Conservation (phyloP, 352 stramenopile genomes). For the Peronospora tabacina region DNA sequence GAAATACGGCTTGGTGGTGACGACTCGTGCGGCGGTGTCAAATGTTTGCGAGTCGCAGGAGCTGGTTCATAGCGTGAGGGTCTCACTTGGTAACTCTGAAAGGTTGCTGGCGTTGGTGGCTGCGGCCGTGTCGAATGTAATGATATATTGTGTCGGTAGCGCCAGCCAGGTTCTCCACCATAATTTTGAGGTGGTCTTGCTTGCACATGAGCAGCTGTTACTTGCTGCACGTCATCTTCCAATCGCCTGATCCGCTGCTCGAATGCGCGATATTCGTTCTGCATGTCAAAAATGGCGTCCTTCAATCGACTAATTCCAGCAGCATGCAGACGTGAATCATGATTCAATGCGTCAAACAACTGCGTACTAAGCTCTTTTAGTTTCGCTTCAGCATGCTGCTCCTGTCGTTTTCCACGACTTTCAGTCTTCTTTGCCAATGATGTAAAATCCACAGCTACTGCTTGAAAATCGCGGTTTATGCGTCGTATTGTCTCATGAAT, state of each 20-base stretch:
- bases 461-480: constrained; percentile 22
- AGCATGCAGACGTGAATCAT: constrained; percentile 36
- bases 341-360: constrained; percentile 35
- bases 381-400: constrained; percentile 25
- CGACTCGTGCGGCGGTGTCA: constrained; percentile 9
- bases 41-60: constrained; percentile 5
- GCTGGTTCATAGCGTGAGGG: constrained; percentile 25
- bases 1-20: constrained; percentile 12
- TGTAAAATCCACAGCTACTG: constrained; percentile 29
- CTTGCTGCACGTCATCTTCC: constrained; percentile 25
- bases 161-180: constrained; percentile 4
- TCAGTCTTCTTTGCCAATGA: constrained; percentile 25
- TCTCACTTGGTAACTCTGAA: constrained; percentile 15
- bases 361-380: constrained; percentile 32
- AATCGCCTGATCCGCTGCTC: constrained; percentile 22
- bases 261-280: constrained; percentile 29
- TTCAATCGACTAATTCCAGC: constrained; percentile 42
- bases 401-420: constrained; percentile 14
- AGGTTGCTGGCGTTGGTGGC: constrained; percentile 1
- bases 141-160: constrained; percentile 2
- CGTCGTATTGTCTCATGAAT: constrained; percentile 23
- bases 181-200: constrained; percentile 13
- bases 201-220: constrained; percentile 1
- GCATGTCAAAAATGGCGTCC: constrained; percentile 41
- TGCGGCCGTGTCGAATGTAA: constrained; percentile 1